Evolutionary conservation across 345 rosid species (phyloP).

Genomic region (Citrus medica): DNA sequence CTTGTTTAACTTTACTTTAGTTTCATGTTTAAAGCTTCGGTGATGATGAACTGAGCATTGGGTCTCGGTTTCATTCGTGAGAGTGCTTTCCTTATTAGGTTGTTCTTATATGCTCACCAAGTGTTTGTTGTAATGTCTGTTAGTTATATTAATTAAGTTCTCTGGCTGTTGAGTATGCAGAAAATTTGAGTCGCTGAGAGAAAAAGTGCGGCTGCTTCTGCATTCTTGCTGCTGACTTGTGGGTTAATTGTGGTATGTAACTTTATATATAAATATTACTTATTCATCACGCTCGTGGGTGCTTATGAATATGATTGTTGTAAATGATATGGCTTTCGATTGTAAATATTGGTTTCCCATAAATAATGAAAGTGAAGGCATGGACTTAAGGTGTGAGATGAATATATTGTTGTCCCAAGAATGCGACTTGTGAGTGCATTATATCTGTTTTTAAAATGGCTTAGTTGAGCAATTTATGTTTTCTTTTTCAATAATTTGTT

Average conservation of each 20-base stretch:
- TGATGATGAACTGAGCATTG: background rate
- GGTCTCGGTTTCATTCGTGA: background rate
- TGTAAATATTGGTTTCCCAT: background rate
- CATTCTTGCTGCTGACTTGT: background rate
- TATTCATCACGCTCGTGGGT: background rate
- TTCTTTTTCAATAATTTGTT: no score
- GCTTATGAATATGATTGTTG: background rate
- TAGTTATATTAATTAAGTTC: background rate
- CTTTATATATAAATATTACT: background rate
- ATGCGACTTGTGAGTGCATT: background rate
- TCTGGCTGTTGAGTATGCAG: background rate
- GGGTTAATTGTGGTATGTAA: background rate
- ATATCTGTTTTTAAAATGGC: no score
- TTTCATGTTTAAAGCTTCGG: background rate
- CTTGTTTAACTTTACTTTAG: background rate
- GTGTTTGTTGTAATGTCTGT: background rate
- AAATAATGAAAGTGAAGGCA: background rate
- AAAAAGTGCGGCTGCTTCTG: background rate
- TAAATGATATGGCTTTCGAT: background rate
- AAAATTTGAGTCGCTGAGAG: background rate
- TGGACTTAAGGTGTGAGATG: background rate
- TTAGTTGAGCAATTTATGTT: no score
- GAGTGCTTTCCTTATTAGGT: background rate
- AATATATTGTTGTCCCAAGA: background rate
- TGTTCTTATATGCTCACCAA: background rate